Evolutionary conservation across 2,329 filamentous ascomycete species (phyloP).

Genomic region (Hypoxylon sp.): DNA sequence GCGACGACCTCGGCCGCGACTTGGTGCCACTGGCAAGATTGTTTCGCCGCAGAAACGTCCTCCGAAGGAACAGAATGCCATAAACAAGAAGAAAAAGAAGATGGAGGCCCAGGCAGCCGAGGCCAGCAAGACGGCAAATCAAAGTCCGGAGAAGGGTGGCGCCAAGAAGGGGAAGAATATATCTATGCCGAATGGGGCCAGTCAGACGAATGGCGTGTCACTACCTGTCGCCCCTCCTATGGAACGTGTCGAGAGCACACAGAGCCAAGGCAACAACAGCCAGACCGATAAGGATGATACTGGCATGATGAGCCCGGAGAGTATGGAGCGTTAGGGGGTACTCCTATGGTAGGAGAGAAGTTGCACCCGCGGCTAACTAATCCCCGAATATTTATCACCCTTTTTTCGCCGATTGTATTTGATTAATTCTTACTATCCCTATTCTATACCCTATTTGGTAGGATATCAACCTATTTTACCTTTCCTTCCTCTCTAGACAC

Average conservation of each 20-base stretch:
- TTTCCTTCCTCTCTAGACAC: constrained; percentile 24
- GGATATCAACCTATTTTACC: constrained; percentile 26
- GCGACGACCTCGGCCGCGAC: constrained; percentile 77
- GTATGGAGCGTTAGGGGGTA: constrained; percentile 67
- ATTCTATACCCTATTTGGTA: constrained; percentile 40
- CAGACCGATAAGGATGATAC: constrained; percentile 79
- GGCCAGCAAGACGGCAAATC: constrained; percentile 57
- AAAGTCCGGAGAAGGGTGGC: constrained; percentile 57
- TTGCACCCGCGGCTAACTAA: not conserved
- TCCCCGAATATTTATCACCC: not conserved
- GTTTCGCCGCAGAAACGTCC: constrained; percentile 86
- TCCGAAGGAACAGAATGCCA: constrained; percentile 83
- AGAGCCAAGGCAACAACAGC: constrained; percentile 70
- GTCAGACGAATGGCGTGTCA: constrained; percentile 57
- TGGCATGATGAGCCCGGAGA: constrained; percentile 89
- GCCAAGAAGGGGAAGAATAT: constrained; percentile 68
- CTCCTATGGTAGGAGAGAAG: not conserved
- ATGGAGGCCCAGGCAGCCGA: constrained; percentile 72
- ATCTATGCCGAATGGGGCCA: constrained; percentile 53
- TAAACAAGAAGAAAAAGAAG: constrained; percentile 92
- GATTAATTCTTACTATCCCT: constrained; percentile 34
- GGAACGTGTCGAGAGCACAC: constrained; percentile 72
- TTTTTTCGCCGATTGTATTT: constrained; percentile 17
- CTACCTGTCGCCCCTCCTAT: constrained; percentile 62
- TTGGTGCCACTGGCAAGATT: constrained; percentile 85